These are phyloP conservation scores for Arachis stenosperma DNA, from an alignment of 306 rosid species.

Conservation along the genomic window DNA sequence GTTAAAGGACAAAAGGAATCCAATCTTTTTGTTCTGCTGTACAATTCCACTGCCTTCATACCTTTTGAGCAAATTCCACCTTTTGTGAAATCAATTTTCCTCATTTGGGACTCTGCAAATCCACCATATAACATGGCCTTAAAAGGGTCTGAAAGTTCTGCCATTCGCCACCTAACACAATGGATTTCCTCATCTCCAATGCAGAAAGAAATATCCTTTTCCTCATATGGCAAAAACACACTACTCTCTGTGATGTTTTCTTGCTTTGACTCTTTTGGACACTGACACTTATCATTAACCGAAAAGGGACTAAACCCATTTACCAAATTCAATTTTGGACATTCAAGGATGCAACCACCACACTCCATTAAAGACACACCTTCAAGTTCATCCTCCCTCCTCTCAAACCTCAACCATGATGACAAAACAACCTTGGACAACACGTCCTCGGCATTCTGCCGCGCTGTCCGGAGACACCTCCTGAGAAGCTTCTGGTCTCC, in stretches of 20 bases:
- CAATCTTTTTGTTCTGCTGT: slow-evolving; percentile 61
- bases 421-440: slow-evolving; percentile 70
- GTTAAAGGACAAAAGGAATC: slow-evolving; percentile 49
- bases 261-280: slow-evolving; percentile 41
- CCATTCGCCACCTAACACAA: slow-evolving; percentile 63
- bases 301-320: slow-evolving; percentile 53
- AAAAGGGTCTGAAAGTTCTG: slow-evolving; percentile 60
- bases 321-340: slow-evolving; percentile 62
- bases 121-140: slow-evolving; percentile 67
- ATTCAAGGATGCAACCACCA: slow-evolving; percentile 58
- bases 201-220: slow-evolving; percentile 58
- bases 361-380: slow-evolving; percentile 62
- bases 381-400: slow-evolving; percentile 77
- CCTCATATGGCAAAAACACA: slow-evolving; percentile 45
- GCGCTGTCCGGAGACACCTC: slow-evolving; percentile 60
- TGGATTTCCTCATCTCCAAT: slow-evolving; percentile 56
- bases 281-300: slow-evolving; percentile 49
- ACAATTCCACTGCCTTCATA: slow-evolving; percentile 69
- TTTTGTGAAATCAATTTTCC: slow-evolving; percentile 56
- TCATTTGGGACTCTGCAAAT: slow-evolving; percentile 62
- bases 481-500: slow-evolving; percentile 70
- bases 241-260: slow-evolving; percentile 32
- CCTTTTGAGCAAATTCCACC: slow-evolving; percentile 62
- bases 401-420: slow-evolving; percentile 74
- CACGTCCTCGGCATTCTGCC: slow-evolving; percentile 61